Evolutionary conservation across 306 rosid species (phyloP), one percentile per base, ranked within the genome.

Genomic region (Vigna unguiculata): DNA sequence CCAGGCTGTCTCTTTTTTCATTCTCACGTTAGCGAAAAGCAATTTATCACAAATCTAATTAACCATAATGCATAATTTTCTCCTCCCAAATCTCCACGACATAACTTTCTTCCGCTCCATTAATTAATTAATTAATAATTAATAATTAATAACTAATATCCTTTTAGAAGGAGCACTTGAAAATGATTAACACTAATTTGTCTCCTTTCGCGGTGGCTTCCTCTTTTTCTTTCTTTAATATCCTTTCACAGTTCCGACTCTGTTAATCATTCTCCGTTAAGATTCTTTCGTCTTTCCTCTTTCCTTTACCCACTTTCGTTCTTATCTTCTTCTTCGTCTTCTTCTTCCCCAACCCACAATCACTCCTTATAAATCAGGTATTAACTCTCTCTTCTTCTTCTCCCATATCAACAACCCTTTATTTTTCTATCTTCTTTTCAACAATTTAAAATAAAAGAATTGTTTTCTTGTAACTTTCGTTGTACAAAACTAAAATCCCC

Each of bases 131-230:
- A 38, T 38, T 38, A 38, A 38, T 38, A 38, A 38, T 38, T 40
- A 40, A 40, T 9, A 9, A 9, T 38, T 2, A 40, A 40, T 9
- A 2, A 9, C 0, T 38, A 80, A 32, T 49, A 67, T 66, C 24
- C 9, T 53, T 57, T 47, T 4, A 54, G 0, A 66, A 67, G 12
- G 16, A 11, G 48, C 3, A 46, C 16, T 61, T 53, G 72, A 80
- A 63, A 68, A 81, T 66, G 60, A 89, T 84, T 52, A 78, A 66
- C 38, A 55, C 9, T 69, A 38, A 81, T 80, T 89, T 86, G 88
- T 82, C 92, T 68, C 69, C 0, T 88, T 88, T 89, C 93, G 71
- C 78, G 87, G 87, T 83, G 72, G 58, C 81, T 88, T 83, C 91
- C 58, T 41, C 43, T 34, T 28, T 74, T 12, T 68, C 0, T 28